Evolutionary conservation across 352 stramenopile genomes (phyloP).

Genomic region (Plasmopara halstedii): DNA sequence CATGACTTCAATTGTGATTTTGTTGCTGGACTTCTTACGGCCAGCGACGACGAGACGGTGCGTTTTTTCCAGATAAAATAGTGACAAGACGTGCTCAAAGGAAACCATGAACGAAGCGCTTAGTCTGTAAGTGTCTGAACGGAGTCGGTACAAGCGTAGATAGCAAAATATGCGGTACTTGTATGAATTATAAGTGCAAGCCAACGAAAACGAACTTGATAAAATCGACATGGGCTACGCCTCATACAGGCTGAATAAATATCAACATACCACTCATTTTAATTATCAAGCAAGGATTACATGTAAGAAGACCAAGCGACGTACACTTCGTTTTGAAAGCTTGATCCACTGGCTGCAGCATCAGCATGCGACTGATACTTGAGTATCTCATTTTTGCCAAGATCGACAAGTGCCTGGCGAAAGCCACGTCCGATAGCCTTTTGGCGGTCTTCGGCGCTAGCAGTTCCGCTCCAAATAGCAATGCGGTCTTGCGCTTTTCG

Average conservation of each 20-base stretch:
- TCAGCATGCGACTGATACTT: constrained; percentile 87
- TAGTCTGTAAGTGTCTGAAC: no score
- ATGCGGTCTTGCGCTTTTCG: constrained; percentile 94
- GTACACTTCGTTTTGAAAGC: constrained; percentile 90
- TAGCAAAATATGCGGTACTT: constrained; percentile 27
- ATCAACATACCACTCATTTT: background rate
- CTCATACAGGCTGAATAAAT: constrained; percentile 73
- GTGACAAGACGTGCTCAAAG: constrained; percentile 13
- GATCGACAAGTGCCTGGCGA: constrained; percentile 67
- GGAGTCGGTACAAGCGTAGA: background rate
- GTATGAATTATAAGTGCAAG: no score
- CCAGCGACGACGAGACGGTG: constrained; percentile 76
- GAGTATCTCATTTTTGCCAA: constrained; percentile 83
- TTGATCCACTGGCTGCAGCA: constrained; percentile 79
- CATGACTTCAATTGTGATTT: constrained; percentile 29
- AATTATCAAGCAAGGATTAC: background rate
- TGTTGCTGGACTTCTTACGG: constrained; percentile 59
- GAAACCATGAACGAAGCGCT: no score
- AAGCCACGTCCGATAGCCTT: constrained; percentile 77
- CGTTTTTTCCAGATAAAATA: constrained; percentile 63
- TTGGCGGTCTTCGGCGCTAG: constrained; percentile 62
- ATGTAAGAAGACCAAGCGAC: constrained; percentile 8
- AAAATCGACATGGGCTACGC: constrained; percentile 63
- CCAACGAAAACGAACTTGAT: constrained; percentile 42
- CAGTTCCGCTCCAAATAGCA: constrained; percentile 90